These are phyloP conservation scores for sweet orange (Citrus sinensis) DNA, from an alignment of 345 rosid species.

Conservation along the genomic window DVS_A1.0 CM039163.1:22522501-22523000, in stretches of 20 bases:
- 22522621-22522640: background rate
- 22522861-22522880: background rate
- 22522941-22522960: slow-evolving; percentile 25
- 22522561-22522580: slow-evolving; percentile 17
- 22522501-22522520: background rate
- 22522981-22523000: slow-evolving; percentile 20
- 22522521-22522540: background rate
- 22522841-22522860: slow-evolving; percentile 10
- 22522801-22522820: slow-evolving; percentile 22
- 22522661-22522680: background rate
- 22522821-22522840: slow-evolving; percentile 21
- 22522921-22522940: slow-evolving; percentile 10
- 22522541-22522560: slow-evolving; percentile 23
- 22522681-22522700: background rate
- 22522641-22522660: background rate
- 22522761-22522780: background rate
- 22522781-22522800: slow-evolving; percentile 24
- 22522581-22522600: slow-evolving; percentile 20
- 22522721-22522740: no score
- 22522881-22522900: background rate
- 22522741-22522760: no score
- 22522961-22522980: slow-evolving; percentile 18
- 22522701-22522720: no score
- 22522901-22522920: background rate
- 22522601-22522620: slow-evolving; percentile 28